Percentiles rank a stretch among this genome's conserved stretches.
These are phyloP conservation scores for Lentinula boryana DNA, from an alignment of 768 basidiomycete species.

Conservation along the genomic window DNA sequence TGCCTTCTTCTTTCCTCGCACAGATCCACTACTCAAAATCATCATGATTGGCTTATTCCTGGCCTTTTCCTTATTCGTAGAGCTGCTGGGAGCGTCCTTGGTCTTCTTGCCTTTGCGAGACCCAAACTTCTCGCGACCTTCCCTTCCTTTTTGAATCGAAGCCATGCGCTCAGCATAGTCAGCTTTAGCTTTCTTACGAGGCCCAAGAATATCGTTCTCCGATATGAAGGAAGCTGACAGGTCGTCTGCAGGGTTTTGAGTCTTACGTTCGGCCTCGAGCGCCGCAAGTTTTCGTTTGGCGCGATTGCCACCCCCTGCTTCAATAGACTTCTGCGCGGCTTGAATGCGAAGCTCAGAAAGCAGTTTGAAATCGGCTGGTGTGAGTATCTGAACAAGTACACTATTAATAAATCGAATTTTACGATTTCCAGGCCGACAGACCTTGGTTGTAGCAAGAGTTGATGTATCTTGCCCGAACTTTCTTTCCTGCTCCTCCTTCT, in stretches of 20 bases:
- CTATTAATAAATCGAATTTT: background rate
- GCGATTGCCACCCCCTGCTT: conserved; percentile 61
- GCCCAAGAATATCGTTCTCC: conserved; percentile 89
- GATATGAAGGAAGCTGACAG: conserved; percentile 59
- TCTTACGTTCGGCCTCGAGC: conserved; percentile 65
- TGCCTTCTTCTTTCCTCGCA: conserved; percentile 80
- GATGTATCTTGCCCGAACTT: conserved; percentile 35
- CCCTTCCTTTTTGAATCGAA: conserved; percentile 85
- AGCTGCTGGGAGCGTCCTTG: conserved; percentile 74
- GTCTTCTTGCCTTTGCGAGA: conserved; percentile 89
- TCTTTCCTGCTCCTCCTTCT: conserved; percentile 3
- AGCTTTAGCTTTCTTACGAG: conserved; percentile 88
- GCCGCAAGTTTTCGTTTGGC: conserved; percentile 87
- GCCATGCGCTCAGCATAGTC: conserved; percentile 93
- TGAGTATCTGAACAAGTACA: conserved; percentile 68
- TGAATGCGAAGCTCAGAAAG: conserved; percentile 84
- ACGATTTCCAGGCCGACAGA: conserved; percentile 17
- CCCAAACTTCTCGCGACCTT: conserved; percentile 92
- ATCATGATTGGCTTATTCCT: conserved; percentile 96
- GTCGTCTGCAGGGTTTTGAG: conserved; percentile 17
- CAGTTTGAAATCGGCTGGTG: conserved; percentile 92
- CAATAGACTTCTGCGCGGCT: conserved; percentile 66
- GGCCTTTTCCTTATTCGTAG: conserved; percentile 89
- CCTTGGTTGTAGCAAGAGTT: conserved; percentile 78
- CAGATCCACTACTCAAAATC: conserved; percentile 71